A percentile compares a stretch with the other conserved stretches of the same genome.
Conservation (phyloP, 768 basidiomycete genomes). For the Boletus barrowsii region DNA sequence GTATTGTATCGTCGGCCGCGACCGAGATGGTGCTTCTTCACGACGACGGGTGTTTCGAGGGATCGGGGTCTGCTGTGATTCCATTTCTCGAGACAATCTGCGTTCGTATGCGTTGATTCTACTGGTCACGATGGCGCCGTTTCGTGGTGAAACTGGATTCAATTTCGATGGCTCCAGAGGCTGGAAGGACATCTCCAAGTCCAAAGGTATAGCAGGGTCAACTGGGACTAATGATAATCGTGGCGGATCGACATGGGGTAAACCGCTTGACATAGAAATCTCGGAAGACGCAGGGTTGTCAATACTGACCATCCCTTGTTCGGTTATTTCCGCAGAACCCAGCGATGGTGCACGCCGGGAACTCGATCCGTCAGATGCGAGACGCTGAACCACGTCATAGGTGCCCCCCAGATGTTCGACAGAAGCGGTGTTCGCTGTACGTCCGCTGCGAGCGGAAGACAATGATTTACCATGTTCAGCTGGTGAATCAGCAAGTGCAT, state of each 20-base stretch:
- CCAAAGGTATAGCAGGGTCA: not conserved
- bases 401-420: conserved; percentile 63
- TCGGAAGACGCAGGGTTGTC: conserved; percentile 9
- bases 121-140: conserved; percentile 39
- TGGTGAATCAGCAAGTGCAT: conserved; percentile 10
- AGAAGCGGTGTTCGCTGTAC: conserved; percentile 66
- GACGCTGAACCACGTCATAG: conserved; percentile 68
- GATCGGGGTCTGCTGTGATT: conserved; percentile 32
- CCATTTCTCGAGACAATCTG: conserved; percentile 52
- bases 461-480: conserved; percentile 33
- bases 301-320: conserved; percentile 12
- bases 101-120: conserved; percentile 60
- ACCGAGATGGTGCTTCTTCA: conserved; percentile 42
- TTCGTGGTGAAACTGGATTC: not conserved
- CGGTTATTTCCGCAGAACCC: conserved; percentile 23
- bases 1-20: conserved; percentile 48
- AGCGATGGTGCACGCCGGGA: conserved; percentile 24
- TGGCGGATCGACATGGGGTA: conserved; percentile 16
- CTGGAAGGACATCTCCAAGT: conserved; percentile 4
- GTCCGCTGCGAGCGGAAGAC: conserved; percentile 50
- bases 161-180: not conserved
- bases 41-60: conserved; percentile 40
- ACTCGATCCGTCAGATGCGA: conserved; percentile 29
- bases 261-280: conserved; percentile 6
- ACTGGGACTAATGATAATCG: conserved; percentile 10